phyloP scores from a whole-genome alignment of 441 rosid genomes.

The Biscutella laevigata region DNA sequence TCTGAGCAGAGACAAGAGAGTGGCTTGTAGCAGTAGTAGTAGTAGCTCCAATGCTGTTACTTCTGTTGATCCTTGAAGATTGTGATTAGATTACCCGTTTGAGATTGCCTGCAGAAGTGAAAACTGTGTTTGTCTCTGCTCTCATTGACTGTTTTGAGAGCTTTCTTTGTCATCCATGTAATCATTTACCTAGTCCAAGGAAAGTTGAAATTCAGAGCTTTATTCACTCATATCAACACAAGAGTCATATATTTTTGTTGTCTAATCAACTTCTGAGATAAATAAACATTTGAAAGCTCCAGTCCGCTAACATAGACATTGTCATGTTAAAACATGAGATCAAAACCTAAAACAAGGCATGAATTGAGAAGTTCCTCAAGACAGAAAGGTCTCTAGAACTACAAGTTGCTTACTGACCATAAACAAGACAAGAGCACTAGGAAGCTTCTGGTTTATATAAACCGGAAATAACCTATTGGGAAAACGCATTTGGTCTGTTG shows the following conservation, averaged over 20 bases:
- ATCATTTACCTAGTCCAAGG: slow-evolving; percentile 9
- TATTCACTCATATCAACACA: background rate
- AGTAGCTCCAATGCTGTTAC: slow-evolving; percentile 30
- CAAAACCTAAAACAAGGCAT: background rate
- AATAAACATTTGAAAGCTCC: background rate
- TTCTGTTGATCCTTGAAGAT: slow-evolving; percentile 30
- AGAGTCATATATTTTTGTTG: background rate
- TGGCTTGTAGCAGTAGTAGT: slow-evolving; percentile 25
- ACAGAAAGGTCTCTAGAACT: background rate
- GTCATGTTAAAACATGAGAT: background rate
- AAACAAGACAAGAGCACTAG: background rate
- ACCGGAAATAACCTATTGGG: background rate
- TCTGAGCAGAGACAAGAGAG: slow-evolving; percentile 65
- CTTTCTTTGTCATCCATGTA: slow-evolving; percentile 15
- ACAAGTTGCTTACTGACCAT: background rate
- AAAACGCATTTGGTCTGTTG: background rate
- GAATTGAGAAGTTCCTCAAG: background rate
- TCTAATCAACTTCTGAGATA: background rate
- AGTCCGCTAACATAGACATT: background rate
- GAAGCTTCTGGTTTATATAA: background rate
- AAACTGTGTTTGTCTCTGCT: slow-evolving; percentile 19
- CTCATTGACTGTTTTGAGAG: slow-evolving; percentile 13
- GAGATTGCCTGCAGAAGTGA: slow-evolving; percentile 19
- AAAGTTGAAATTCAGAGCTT: background rate
- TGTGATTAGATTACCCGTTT: slow-evolving; percentile 15